Conservation (phyloP, 2,329 filamentous ascomycete species). For the Exophiala viscosa region DNA sequence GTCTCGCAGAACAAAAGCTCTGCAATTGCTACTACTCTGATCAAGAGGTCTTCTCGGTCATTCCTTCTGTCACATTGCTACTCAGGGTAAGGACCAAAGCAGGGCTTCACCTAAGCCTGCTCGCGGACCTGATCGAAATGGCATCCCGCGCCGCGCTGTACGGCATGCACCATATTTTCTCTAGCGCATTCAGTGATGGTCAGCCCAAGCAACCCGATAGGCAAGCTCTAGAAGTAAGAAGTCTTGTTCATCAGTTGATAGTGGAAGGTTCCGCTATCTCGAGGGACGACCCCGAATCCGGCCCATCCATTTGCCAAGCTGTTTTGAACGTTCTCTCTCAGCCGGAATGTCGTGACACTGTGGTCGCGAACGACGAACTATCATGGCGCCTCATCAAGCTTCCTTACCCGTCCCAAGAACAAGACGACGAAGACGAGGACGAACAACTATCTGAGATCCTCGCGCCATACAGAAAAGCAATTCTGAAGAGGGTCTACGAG, state of each 20-base stretch:
- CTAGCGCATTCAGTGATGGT: neutral
- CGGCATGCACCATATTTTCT: conserved; percentile 11
- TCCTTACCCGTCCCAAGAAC: conserved; percentile 1
- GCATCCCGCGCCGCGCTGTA: conserved; percentile 19
- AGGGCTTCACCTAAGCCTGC: conserved; percentile 3
- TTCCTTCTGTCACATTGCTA: conserved; percentile 18
- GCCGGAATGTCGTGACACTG: conserved; percentile 1
- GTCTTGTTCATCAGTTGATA: conserved; percentile 14
- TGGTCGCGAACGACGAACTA: conserved; percentile 9
- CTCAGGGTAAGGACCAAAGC: conserved; percentile 5
- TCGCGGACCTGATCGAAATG: conserved; percentile 27
- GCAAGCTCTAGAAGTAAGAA: neutral
- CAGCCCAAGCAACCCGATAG: neutral
- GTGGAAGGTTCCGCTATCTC: conserved; percentile 11
- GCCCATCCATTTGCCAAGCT: conserved; percentile 17
- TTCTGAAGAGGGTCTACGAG: conserved; percentile 23
- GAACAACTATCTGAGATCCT: neutral
- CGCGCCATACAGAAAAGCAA: conserved; percentile 16
- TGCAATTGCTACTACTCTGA: conserved; percentile 10
- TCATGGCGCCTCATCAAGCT: conserved; percentile 18
- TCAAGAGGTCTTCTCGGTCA: no score
- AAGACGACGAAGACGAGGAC: conserved; percentile 15
- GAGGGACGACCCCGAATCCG: conserved; percentile 7
- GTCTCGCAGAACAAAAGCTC: conserved; percentile 23
- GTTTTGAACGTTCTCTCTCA: conserved; percentile 21